Conservation (phyloP, 441 rosid species). For the Adansonia gregorii region DNA sequence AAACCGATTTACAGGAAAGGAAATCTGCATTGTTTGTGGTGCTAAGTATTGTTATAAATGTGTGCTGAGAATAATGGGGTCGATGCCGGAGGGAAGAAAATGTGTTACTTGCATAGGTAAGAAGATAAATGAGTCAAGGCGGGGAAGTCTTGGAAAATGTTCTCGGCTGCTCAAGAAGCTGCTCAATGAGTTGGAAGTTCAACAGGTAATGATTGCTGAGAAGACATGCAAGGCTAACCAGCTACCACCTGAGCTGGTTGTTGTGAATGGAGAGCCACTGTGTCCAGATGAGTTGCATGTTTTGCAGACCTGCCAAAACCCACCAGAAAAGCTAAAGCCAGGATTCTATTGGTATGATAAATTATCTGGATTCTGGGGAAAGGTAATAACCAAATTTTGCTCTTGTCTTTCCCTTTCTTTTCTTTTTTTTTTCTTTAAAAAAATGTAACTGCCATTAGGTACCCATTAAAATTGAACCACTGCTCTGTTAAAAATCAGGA, state of each 20-base stretch:
- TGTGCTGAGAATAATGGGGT: constrained; percentile 70
- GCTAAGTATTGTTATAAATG: constrained; percentile 62
- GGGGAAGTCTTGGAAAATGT: constrained; percentile 51
- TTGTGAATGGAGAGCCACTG: constrained; percentile 50
- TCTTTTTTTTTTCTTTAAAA: not conserved
- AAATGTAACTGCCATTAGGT: not conserved
- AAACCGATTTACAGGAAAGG: constrained; percentile 58
- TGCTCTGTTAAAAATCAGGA: constrained; percentile 41
- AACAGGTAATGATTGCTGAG: constrained; percentile 40
- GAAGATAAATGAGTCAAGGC: constrained; percentile 49
- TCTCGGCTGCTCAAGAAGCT: constrained; percentile 52
- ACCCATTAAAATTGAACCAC: constrained; percentile 18
- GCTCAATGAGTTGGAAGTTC: constrained; percentile 46
- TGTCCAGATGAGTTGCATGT: constrained; percentile 41
- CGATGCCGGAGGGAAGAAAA: constrained; percentile 80
- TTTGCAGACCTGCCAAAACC: constrained; percentile 56
- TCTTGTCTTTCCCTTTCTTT: not conserved
- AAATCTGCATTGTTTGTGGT: constrained; percentile 62
- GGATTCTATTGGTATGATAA: constrained; percentile 72
- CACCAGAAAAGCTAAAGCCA: constrained; percentile 60
- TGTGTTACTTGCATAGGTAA: constrained; percentile 57
- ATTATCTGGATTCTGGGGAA: constrained; percentile 68
- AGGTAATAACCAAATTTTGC: constrained; percentile 42
- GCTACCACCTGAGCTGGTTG: constrained; percentile 51
- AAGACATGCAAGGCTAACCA: constrained; percentile 46